Conservation (phyloP, 108 stramenopile species). For the Cyclotella choctawhatcheeana region DNA sequence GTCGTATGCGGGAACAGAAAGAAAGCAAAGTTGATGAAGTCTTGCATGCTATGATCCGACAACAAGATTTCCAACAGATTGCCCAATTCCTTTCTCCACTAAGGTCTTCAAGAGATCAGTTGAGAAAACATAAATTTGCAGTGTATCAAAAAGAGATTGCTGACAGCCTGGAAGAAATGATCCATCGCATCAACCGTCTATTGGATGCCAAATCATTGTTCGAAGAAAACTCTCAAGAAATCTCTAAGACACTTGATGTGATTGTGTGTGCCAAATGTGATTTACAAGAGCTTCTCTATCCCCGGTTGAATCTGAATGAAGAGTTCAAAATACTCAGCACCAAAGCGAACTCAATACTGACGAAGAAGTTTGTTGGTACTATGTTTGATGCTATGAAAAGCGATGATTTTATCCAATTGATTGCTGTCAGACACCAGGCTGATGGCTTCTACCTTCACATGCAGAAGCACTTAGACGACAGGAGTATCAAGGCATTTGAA, state of each 20-base stretch:
- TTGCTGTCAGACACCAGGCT: neutral
- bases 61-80: conserved; percentile 49
- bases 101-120: conserved; percentile 51
- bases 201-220: conserved; percentile 7
- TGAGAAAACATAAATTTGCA: conserved; percentile 50
- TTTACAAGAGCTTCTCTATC: conserved; percentile 13
- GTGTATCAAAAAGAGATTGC: conserved; percentile 23
- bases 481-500: neutral
- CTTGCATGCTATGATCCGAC: conserved; percentile 40
- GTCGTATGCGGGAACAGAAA: conserved; percentile 46
- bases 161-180: conserved; percentile 15
- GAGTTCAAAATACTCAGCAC: neutral
- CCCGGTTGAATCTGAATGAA: conserved; percentile 20
- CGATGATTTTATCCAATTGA: conserved; percentile 22
- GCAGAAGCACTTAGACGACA: neutral
- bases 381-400: conserved; percentile 6
- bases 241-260: conserved; percentile 30
- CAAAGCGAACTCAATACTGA: conserved; percentile 7
- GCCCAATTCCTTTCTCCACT: conserved; percentile 46
- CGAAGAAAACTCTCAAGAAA: neutral
- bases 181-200: conserved; percentile 3
- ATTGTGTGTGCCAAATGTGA: conserved; percentile 36
- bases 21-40: conserved; percentile 49
- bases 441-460: conserved; percentile 6
- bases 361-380: neutral